Evolutionary conservation across 345 rosid species (phyloP), one percentile per base, ranked within the genome.

Genomic region (Pseudoturritis turrita): DNA sequence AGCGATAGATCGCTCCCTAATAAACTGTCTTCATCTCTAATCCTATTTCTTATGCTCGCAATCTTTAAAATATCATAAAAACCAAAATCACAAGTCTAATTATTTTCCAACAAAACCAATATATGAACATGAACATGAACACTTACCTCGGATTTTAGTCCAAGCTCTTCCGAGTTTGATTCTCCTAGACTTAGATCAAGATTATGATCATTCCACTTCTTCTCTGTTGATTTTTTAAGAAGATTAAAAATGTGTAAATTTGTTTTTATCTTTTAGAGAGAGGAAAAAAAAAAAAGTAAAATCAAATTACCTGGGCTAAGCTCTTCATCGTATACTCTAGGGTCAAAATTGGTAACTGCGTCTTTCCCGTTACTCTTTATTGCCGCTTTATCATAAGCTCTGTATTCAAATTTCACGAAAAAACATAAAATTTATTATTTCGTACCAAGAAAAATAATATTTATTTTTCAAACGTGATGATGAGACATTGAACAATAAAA

Each of bases 351-450:
- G 15, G 96, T 95, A 45, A 91, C 96, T 14, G 98, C 96, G 18
- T 91, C 99, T 79, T 91, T 95, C 25, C 99, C 99, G 71, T 89
- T 91, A 64, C 86, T 87, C 80, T 88, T 95, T 13, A 95, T 90
- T 28, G 99, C 98, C 29, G 96, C 99, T 79, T 82, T 91, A 70
- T 95, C 96, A 73, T 87, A 89, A 69, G 92, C 89, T 78, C 96
- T 89, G 70, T 31, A 60, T 33, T 11, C 51, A 37, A 22, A 12
- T 43, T 10, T 10, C 25, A 50, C 3, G 4, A 18, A 45, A 61
- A 26, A 47, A 46, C 23, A 65, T 31, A 23, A 11, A 47, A 47
- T 46, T 14, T 17, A 47, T 21, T 40, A 21, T 47, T 60, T 62
- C 35, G 25, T 26, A 51, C 53, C 21, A 28, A 61, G 2, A 4